Percentiles rank a stretch among this genome's conserved stretches.
Conservation (phyloP, 2,329 filamentous ascomycete species). For the Aspergillus clavatus region DNA sequence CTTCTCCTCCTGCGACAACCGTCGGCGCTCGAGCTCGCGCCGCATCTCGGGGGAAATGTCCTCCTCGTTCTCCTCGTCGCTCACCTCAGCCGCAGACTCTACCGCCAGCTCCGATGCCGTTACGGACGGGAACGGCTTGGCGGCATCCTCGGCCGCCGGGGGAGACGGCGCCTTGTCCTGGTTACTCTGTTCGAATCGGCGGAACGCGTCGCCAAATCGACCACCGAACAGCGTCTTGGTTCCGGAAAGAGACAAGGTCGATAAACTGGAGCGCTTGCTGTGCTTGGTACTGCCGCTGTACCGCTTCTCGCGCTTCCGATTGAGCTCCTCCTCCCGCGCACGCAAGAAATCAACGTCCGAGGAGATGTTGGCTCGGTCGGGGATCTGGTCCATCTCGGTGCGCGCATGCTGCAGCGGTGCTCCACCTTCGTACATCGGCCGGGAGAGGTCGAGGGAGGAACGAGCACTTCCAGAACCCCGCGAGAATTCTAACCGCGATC, state of each 20-base stretch:
- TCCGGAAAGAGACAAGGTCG: conserved; percentile 62
- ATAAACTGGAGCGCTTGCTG: conserved; percentile 68
- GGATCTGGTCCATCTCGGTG: conserved; percentile 31
- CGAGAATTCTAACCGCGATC: conserved; percentile 76
- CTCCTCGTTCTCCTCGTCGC: conserved; percentile 61
- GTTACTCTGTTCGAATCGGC: conserved; percentile 69
- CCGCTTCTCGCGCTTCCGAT: conserved; percentile 52
- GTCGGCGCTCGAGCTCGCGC: conserved; percentile 78
- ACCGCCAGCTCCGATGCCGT: conserved; percentile 70
- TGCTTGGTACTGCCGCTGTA: conserved; percentile 57
- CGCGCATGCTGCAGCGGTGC: conserved; percentile 31
- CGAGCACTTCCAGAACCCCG: conserved; percentile 66
- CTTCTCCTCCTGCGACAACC: conserved; percentile 80
- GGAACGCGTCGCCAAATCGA: conserved; percentile 90
- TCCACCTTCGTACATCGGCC: conserved; percentile 34
- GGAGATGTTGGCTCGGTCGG: conserved; percentile 55
- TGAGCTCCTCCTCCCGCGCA: conserved; percentile 63
- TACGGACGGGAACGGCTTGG: conserved; percentile 59
- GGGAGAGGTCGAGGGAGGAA: conserved; percentile 32
- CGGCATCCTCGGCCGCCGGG: conserved; percentile 44
- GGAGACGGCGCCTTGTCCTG: conserved; percentile 32
- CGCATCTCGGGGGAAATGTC: conserved; percentile 81
- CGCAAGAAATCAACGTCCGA: conserved; percentile 81
- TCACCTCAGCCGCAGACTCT: conserved; percentile 64
- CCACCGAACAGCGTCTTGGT: conserved; percentile 81